Evolutionary conservation across 2,329 filamentous ascomycete genomes (phyloP), one percentile per base, ranked within the genome.

Genomic region (Cladophialophora psammophila): DNA sequence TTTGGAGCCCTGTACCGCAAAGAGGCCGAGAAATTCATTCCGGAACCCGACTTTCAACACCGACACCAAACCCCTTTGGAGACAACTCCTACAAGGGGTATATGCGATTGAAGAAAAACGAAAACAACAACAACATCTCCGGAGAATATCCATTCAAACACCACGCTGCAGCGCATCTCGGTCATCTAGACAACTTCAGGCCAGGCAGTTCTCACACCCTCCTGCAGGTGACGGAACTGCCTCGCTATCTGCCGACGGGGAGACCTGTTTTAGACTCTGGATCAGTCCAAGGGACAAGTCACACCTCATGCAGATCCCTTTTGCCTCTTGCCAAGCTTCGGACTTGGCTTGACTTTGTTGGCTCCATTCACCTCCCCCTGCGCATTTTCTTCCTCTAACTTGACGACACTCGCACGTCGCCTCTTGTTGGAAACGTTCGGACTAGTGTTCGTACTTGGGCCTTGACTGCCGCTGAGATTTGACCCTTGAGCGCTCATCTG

Each of bases 371-470:
- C 73, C 38, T 82, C 81, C 67, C 88, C 88, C 35, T 76, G 78
- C 62, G 72, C 74, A 53, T 86, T 86, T 55, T 88, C 86, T 45
- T 78, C 81, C 72, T 88, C 87, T 61, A 84, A 78, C 75, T 89
- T 89, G 64, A 88, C 85, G 13, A 84, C 84, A 76, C 87, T 89
- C 32, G 83, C 77, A 67, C 87, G 80, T 67, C 87, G 83, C 66
- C 85, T 80, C 77, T 90, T 90, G 72, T 75, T 75, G 56, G 79
- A 84, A 52, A 87, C 83, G 71, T 86, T 88, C 2, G 87, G 87
- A 71, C 87, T 89, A 5, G 87, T 88, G 71, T 87, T 89, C 36
- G 86, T 85, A 72, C 86, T 88, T 8, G 84, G 81, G 2, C 81
- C 83, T 70, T 80, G 76, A 63, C 74, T 78, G 60, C 75, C 85